Evolutionary conservation across 208 protist species (phyloP).

Genomic region (Porcisia hertigi): DNA sequence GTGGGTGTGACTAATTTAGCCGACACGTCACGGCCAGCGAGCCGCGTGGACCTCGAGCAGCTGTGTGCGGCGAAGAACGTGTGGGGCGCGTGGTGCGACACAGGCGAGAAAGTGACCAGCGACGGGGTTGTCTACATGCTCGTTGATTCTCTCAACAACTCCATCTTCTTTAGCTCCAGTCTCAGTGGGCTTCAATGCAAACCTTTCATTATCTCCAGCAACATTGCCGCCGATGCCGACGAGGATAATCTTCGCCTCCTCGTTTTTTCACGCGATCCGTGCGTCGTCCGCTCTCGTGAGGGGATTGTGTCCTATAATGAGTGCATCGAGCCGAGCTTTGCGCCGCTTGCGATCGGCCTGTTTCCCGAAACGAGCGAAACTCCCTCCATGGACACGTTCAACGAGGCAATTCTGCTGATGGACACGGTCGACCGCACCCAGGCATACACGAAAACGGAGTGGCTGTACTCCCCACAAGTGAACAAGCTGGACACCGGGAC

Average conservation of each 20-base stretch:
- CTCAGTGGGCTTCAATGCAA: constrained; percentile 58
- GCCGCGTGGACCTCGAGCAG: constrained; percentile 61
- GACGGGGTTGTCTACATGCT: constrained; percentile 57
- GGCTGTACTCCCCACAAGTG: constrained; percentile 50
- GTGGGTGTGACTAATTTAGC: constrained; percentile 70
- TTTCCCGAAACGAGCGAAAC: constrained; percentile 37
- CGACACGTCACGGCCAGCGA: constrained; percentile 44
- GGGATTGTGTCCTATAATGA: constrained; percentile 60
- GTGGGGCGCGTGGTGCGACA: constrained; percentile 87
- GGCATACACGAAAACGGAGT: constrained; percentile 35
- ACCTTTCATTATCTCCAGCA: constrained; percentile 71
- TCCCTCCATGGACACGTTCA: constrained; percentile 31
- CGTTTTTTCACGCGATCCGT: constrained; percentile 72
- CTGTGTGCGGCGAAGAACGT: constrained; percentile 55
- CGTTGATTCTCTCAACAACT: constrained; percentile 62
- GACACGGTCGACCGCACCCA: constrained; percentile 64
- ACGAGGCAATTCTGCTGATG: constrained; percentile 52
- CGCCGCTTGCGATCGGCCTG: constrained; percentile 64
- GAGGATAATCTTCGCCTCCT: constrained; percentile 59
- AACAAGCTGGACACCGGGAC: constrained; percentile 35
- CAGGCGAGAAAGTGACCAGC: constrained; percentile 45
- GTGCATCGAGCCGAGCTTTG: constrained; percentile 49
- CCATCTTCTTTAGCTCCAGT: constrained; percentile 66
- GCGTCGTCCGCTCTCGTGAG: constrained; percentile 44
- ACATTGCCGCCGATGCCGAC: constrained; percentile 39